Evolutionary conservation across 768 basidiomycete genomes (phyloP), one percentile per base, ranked within the genome.

Genomic region (Naganishia randhawae): DNA sequence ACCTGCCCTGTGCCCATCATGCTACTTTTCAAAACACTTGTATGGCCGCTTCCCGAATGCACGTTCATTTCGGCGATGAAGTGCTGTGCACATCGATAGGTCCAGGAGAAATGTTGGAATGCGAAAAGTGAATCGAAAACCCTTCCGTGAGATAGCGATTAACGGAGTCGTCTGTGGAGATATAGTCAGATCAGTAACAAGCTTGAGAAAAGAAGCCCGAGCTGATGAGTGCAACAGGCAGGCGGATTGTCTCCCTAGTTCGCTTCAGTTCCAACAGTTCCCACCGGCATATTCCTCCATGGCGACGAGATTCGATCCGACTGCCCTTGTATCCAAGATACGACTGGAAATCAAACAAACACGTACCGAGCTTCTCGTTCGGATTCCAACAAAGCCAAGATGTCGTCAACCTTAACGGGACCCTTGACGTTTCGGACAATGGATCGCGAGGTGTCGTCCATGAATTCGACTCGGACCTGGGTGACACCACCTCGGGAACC

Each of bases 341-440:
- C 54, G 31, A 7, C 57, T 1, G n/a, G 7, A 7, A 27, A n/a
- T 41, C 27, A 25, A 61, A 61, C 3, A 25, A 39, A 25, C 2
- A 61, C 92, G 76, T 78, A 96, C 96, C 96, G 91, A 76, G 96
- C 96, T 85, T 99, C 96, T 83, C 96, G 91, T 83, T 99, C 96
- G 81, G 89, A 90, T 85, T 99, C 96, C 78, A 98, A 84, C 73
- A 99, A 84, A 74, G 94, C 92, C 71, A 99, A 85, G 78, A 98
- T 96, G 81, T 99, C 96, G 81, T 93, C 86, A 82, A 92, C 89
- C 71, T 91, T 84, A 69, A 98, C 94, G 70, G 96, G 95, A 0
- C 96, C 96, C 83, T 98, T 98, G 74, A 98, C 95, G 84, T 99
- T 99, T 69, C 95, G 91, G 82, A 97, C 95, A 82, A 99, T 96